These are phyloP conservation scores for Malania oleifera DNA, from an alignment of 164 flowering plant species.

Conservation along the genomic window DNA sequence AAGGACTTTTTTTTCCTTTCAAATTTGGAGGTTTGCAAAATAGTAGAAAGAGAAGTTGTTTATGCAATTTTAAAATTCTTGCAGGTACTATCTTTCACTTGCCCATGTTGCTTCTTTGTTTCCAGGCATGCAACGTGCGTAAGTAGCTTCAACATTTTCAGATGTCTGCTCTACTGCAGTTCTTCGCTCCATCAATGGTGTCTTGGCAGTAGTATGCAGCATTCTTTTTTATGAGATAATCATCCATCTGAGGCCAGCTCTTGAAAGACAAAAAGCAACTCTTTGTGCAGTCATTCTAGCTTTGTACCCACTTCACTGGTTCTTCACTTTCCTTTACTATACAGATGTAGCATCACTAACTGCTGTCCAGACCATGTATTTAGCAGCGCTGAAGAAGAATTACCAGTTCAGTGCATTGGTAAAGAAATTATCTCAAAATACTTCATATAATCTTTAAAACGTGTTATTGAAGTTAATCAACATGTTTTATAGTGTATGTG, in stretches of 20 bases:
- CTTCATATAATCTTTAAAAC: background rate
- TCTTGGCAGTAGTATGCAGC: conserved; percentile 68
- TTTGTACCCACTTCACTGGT: conserved; percentile 89
- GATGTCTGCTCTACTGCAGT: conserved; percentile 52
- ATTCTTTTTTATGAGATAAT: conserved; percentile 63
- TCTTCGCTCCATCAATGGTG: conserved; percentile 75
- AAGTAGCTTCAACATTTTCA: conserved; percentile 37
- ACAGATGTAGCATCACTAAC: conserved; percentile 90
- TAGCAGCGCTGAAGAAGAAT: conserved; percentile 63
- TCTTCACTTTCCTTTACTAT: conserved; percentile 87
- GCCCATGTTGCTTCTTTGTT: conserved; percentile 77
- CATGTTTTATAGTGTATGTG: too few relatives aligned
- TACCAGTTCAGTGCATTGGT: conserved; percentile 76
- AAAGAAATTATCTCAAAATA: conserved; percentile 19
- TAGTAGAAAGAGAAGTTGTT: conserved; percentile 13
- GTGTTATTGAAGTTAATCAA: too few relatives aligned
- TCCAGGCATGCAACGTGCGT: conserved; percentile 48
- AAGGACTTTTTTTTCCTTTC: too few relatives aligned
- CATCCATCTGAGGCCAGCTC: conserved; percentile 47
- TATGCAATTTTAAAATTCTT: conserved; percentile 26
- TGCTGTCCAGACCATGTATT: conserved; percentile 77
- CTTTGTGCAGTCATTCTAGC: conserved; percentile 54
- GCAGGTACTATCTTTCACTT: conserved; percentile 97
- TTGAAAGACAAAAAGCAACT: conserved; percentile 57
- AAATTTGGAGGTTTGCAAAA: too few relatives aligned